These are phyloP conservation scores for Microcyclospora pomicola DNA, from an alignment of 2,329 filamentous ascomycete species.

Conservation along the genomic window DNA sequence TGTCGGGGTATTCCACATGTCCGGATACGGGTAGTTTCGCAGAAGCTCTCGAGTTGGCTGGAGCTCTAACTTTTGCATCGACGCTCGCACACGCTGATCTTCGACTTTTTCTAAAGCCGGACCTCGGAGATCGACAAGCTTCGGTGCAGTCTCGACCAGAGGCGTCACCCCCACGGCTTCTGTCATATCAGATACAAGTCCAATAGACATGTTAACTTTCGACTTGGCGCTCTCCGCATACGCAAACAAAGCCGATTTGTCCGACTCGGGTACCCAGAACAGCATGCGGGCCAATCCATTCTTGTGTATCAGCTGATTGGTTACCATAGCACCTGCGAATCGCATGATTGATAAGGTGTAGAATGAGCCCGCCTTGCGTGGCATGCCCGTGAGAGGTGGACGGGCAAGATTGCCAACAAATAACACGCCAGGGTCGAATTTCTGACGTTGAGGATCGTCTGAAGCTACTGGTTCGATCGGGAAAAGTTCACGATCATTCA, in stretches of 20 bases:
- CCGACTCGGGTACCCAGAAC: constrained; percentile 52
- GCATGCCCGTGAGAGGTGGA: neutral
- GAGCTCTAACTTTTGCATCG: neutral
- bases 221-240: constrained; percentile 39
- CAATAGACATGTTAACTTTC: constrained; percentile 44
- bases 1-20: too few species aligned
- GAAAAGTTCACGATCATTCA: constrained; percentile 33
- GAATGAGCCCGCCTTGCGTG: too few species aligned
- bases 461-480: constrained; percentile 36
- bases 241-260: constrained; percentile 48
- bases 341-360: neutral
- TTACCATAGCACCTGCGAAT: neutral
- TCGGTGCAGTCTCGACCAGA: neutral
- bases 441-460: constrained; percentile 28
- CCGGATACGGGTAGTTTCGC: too few species aligned
- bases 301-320: constrained; percentile 40
- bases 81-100: neutral
- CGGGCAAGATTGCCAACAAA: constrained; percentile 29
- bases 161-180: constrained; percentile 13
- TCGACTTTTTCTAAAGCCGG: neutral
- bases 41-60: too few species aligned
- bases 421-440: constrained; percentile 59
- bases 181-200: constrained; percentile 46
- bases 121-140: neutral
- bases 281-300: constrained; percentile 73